These are phyloP conservation scores for Phytophthora constricta DNA, from an alignment of 352 stramenopile genomes.

Conservation along the genomic window DNA sequence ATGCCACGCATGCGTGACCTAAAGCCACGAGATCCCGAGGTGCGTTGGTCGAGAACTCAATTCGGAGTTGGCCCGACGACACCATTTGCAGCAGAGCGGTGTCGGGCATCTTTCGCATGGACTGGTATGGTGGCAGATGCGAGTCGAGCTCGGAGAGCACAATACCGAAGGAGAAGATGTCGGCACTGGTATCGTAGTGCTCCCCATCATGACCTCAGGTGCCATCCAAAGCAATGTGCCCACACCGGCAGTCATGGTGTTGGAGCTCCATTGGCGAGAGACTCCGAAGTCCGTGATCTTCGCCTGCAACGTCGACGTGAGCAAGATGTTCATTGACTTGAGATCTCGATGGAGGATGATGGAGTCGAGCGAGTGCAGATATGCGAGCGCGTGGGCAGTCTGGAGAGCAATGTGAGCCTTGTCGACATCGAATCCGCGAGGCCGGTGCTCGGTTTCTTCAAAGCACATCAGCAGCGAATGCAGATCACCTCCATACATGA, in stretches of 20 bases:
- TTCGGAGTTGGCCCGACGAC: conserved; percentile 25
- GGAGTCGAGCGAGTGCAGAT: conserved; percentile 42
- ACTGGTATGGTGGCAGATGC: conserved; percentile 24
- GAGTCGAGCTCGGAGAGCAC: conserved; percentile 43
- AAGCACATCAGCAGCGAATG: conserved; percentile 25
- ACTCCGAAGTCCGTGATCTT: conserved; percentile 54
- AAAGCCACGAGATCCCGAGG: conserved; percentile 23
- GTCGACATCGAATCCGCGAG: conserved; percentile 31
- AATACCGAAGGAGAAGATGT: conserved; percentile 51
- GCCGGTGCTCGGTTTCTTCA: conserved; percentile 10
- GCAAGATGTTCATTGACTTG: conserved; percentile 27
- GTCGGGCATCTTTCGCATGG: conserved; percentile 11
- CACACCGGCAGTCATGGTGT: conserved; percentile 30
- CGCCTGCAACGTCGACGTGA: conserved; percentile 14
- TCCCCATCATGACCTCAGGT: conserved; percentile 42
- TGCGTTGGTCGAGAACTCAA: conserved; percentile 35
- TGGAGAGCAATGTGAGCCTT: conserved; percentile 32
- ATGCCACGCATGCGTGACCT: conserved; percentile 29
- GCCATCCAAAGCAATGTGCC: conserved; percentile 40
- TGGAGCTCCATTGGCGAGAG: conserved; percentile 14
- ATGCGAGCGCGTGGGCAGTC: conserved; percentile 32
- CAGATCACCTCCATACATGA: conserved; percentile 50
- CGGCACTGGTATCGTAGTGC: conserved; percentile 36
- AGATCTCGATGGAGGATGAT: conserved; percentile 30
- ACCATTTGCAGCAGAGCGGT: conserved; percentile 40